Percentiles rank a stretch among this genome's conserved stretches.
These are phyloP conservation scores for Blepharisma japonicum DNA, from an alignment of 73 alveolate genomes.

Conservation along the genomic window DNA sequence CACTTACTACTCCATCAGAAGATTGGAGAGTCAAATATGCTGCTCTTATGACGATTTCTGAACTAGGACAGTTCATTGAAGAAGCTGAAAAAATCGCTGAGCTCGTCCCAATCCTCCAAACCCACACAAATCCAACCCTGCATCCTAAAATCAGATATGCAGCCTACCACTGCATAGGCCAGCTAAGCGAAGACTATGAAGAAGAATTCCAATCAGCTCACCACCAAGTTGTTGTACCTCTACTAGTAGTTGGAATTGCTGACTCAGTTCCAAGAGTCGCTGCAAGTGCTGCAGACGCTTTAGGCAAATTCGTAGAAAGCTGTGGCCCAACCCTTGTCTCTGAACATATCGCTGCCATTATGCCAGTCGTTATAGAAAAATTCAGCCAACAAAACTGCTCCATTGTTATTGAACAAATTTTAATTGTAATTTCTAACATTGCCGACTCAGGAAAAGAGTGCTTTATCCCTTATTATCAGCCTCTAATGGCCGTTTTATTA, in stretches of 20 bases:
- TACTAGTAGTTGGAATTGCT: slow-evolving; percentile 34
- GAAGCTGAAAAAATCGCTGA: slow-evolving; percentile 49
- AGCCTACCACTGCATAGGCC: slow-evolving; percentile 83
- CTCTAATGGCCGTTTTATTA: slow-evolving; percentile 47
- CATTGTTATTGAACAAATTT: slow-evolving; percentile 74
- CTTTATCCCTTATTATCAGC: slow-evolving; percentile 65
- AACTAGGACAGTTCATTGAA: slow-evolving; percentile 67
- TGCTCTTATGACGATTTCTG: slow-evolving; percentile 62
- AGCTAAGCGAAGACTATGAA: slow-evolving; percentile 72
- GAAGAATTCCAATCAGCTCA: slow-evolving; percentile 68
- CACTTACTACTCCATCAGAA: slow-evolving; percentile 35
- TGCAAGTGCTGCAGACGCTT: slow-evolving; percentile 67
- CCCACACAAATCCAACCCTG: slow-evolving; percentile 40
- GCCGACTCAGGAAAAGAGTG: slow-evolving; percentile 74
- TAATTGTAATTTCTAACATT: slow-evolving; percentile 73
- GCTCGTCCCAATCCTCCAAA: slow-evolving; percentile 54
- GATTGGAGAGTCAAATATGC: slow-evolving; percentile 75
- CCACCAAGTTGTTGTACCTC: slow-evolving; percentile 72
- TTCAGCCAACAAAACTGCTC: slow-evolving; percentile 44
- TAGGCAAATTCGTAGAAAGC: slow-evolving; percentile 60
- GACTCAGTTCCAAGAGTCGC: slow-evolving; percentile 62
- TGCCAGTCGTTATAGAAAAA: slow-evolving; percentile 40
- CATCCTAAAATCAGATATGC: slow-evolving; percentile 86
- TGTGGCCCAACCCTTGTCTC: slow-evolving; percentile 44
- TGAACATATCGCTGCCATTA: slow-evolving; percentile 32